Conservation (phyloP, 2,329 filamentous ascomycete genomes). For the Fonsecaea nubica region DNA sequence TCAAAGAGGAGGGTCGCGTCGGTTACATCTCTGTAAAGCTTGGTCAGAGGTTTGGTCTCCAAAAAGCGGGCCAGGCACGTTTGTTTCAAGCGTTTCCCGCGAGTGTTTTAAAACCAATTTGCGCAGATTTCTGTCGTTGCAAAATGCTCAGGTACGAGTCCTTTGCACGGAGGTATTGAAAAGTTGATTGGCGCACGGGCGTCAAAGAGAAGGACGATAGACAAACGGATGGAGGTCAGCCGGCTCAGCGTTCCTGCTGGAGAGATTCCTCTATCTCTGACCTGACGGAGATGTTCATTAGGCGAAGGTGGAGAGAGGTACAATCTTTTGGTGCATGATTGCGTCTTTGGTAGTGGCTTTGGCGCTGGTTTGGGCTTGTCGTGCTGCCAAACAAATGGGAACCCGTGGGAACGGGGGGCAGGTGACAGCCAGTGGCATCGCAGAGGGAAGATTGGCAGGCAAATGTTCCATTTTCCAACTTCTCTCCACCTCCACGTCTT, state of each 20-base stretch:
- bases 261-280: background rate
- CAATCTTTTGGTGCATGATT: conserved; percentile 12
- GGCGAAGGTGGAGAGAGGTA: conserved; percentile 2
- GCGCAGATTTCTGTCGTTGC: conserved; percentile 1
- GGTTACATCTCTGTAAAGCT: background rate
- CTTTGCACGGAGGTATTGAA: background rate
- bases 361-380: background rate
- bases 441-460: conserved; percentile 2
- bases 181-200: background rate
- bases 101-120: conserved; percentile 17
- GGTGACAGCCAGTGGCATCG: conserved; percentile 9
- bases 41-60: conserved; percentile 3
- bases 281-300: background rate
- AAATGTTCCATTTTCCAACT: background rate
- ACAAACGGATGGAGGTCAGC: background rate
- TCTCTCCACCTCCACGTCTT: conserved; percentile 6
- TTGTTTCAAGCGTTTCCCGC: conserved; percentile 27
- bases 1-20: conserved; percentile 3
- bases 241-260: background rate
- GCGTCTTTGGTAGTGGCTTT: conserved; percentile 11
- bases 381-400: conserved; percentile 12
- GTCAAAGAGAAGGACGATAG: background rate
- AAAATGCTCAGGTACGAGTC: background rate
- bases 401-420: background rate
- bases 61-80: conserved; percentile 10